phyloP scores from a whole-genome alignment of 2,329 filamentous ascomycete genomes.

The Xylaria arbuscula region DNA sequence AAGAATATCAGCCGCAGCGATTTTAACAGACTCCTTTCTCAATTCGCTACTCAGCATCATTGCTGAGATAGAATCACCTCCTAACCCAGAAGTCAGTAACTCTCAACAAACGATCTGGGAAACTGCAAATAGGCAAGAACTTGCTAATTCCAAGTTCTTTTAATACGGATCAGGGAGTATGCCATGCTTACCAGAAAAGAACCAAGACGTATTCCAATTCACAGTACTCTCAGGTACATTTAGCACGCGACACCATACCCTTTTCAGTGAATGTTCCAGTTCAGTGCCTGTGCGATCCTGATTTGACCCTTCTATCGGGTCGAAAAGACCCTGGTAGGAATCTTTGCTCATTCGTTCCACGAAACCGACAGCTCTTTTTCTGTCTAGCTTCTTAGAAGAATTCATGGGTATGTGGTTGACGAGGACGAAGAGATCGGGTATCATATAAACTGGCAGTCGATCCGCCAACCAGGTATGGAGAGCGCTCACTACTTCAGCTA shows the following conservation, averaged over 20 bases:
- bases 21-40: slow-evolving; percentile 24
- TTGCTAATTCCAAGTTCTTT: neutral
- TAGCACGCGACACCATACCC: slow-evolving; percentile 23
- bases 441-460: slow-evolving; percentile 24
- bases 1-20: slow-evolving; percentile 20
- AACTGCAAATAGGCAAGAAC: neutral
- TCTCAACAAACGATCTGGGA: neutral
- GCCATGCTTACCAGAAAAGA: slow-evolving; percentile 16
- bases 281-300: slow-evolving; percentile 14
- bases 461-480: slow-evolving; percentile 15
- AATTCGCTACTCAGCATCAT: slow-evolving; percentile 22
- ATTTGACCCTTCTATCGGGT: neutral
- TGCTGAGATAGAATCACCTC: slow-evolving; percentile 19
- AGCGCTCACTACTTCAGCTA: neutral
- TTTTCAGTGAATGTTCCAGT: slow-evolving; percentile 11
- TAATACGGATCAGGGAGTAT: neutral
- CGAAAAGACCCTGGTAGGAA: neutral
- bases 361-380: slow-evolving; percentile 7
- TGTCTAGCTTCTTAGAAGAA: slow-evolving; percentile 17
- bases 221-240: slow-evolving; percentile 19
- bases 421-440: slow-evolving; percentile 18
- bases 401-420: slow-evolving; percentile 17
- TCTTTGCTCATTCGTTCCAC: slow-evolving; percentile 8
- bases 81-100: neutral
- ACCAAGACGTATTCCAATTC: slow-evolving; percentile 23